Evolutionary conservation across 2,329 filamentous ascomycete genomes (phyloP).

Genomic region (Stagonosporopsis vannaccii): DNA sequence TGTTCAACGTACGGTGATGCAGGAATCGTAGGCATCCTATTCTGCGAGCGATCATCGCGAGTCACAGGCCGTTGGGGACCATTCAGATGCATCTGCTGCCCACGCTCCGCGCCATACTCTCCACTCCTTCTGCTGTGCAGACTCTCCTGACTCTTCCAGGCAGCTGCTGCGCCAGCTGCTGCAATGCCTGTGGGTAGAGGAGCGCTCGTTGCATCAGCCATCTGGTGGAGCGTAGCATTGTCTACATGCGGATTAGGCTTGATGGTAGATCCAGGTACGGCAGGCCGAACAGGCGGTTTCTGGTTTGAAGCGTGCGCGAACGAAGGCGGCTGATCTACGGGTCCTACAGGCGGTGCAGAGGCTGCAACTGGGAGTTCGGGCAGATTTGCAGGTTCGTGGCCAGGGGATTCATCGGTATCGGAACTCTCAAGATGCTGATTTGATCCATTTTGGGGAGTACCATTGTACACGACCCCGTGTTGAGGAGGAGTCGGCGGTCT

Average conservation of each 20-base stretch:
- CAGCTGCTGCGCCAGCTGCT: constrained; percentile 50
- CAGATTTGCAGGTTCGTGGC: constrained; percentile 36
- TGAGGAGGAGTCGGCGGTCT: constrained; percentile 52
- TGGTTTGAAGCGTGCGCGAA: constrained; percentile 79
- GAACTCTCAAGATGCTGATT: constrained; percentile 37
- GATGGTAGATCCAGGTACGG: constrained; percentile 74
- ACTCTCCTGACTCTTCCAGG: constrained; percentile 49
- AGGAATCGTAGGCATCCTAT: constrained; percentile 55
- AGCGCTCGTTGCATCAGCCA: constrained; percentile 73
- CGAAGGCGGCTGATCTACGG: constrained; percentile 78
- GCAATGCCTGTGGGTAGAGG: constrained; percentile 47
- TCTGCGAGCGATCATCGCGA: constrained; percentile 58
- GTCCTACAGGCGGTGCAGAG: constrained; percentile 66
- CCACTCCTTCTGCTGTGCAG: constrained; percentile 42
- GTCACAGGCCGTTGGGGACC: constrained; percentile 61
- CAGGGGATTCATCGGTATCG: constrained; percentile 40
- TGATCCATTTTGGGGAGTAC: constrained; percentile 25
- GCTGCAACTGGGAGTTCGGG: constrained; percentile 47
- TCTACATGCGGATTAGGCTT: constrained; percentile 86
- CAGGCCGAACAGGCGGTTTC: constrained; percentile 72
- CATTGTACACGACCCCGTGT: constrained; percentile 41
- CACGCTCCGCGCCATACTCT: constrained; percentile 36
- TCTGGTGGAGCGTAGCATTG: constrained; percentile 77
- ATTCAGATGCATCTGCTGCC: constrained; percentile 42
- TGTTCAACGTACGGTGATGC: constrained; percentile 54